These are phyloP conservation scores for Clarireedia monteithiana DNA, from an alignment of 2,329 filamentous ascomycete species.

Conservation along the genomic window DNA sequence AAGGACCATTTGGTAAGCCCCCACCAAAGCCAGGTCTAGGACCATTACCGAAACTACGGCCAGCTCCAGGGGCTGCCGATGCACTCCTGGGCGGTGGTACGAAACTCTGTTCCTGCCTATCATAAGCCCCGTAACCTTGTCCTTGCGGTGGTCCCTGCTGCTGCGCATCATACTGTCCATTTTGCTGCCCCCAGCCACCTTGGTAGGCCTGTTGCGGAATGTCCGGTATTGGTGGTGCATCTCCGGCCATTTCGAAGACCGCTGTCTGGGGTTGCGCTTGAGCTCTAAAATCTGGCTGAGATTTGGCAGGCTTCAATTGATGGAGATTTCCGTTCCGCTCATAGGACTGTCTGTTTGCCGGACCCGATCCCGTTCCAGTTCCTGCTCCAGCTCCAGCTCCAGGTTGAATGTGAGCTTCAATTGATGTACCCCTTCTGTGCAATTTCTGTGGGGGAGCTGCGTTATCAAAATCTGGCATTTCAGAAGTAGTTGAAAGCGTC, in stretches of 20 bases:
- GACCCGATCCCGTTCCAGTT: background rate
- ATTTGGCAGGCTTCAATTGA: constrained; percentile 53
- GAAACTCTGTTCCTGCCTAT: constrained; percentile 17
- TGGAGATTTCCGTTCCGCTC: constrained; percentile 30
- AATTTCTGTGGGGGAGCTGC: constrained; percentile 8
- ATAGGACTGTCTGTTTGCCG: background rate
- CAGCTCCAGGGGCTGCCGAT: constrained; percentile 21
- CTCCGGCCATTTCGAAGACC: constrained; percentile 65
- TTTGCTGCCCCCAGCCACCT: constrained; percentile 23
- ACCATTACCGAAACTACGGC: constrained; percentile 13
- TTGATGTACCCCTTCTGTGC: constrained; percentile 20
- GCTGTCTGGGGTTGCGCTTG: constrained; percentile 50
- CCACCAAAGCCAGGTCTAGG: constrained; percentile 13
- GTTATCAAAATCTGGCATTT: constrained; percentile 28
- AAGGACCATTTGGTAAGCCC: constrained; percentile 14
- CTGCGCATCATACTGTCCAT: constrained; percentile 16
- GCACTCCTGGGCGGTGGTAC: constrained; percentile 23
- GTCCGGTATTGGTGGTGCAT: constrained; percentile 48
- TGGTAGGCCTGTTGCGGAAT: constrained; percentile 19
- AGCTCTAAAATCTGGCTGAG: constrained; percentile 54
- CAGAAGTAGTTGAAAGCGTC: constrained; percentile 18
- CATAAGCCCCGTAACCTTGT: constrained; percentile 17
- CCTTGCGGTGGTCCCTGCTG: background rate
- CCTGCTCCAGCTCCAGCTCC: background rate
- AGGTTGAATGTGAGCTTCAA: constrained; percentile 26